Percentiles rank a stretch among this genome's conserved stretches.
These are phyloP conservation scores for Talaromyces sp. DNA, from an alignment of 2,329 filamentous ascomycete genomes.

Conservation along the genomic window DNA sequence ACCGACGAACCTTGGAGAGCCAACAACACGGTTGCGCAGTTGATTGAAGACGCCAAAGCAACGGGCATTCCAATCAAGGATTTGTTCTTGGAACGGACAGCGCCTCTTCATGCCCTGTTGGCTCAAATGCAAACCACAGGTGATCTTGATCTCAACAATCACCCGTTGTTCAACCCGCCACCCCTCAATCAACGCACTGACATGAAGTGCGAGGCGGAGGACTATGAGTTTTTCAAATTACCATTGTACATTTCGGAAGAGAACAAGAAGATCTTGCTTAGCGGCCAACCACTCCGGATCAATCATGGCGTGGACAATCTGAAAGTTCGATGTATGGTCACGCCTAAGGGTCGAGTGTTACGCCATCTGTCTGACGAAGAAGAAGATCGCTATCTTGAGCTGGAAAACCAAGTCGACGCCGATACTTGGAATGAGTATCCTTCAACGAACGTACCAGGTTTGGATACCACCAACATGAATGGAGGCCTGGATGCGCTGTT, in stretches of 20 bases:
- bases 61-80: conserved; percentile 37
- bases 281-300: conserved; percentile 41
- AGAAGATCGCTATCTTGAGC: conserved; percentile 43
- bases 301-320: conserved; percentile 34
- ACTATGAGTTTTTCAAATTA: conserved; percentile 39
- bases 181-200: conserved; percentile 41
- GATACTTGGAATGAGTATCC: conserved; percentile 38
- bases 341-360: conserved; percentile 43
- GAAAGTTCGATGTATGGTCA: conserved; percentile 44
- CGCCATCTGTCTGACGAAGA: conserved; percentile 45
- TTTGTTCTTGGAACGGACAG: conserved; percentile 39
- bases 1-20: conserved; percentile 34
- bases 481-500: conserved; percentile 46
- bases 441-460: conserved; percentile 33
- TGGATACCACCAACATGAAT: conserved; percentile 43
- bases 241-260: conserved; percentile 41
- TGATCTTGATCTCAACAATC: conserved; percentile 35
- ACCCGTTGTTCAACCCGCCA: conserved; percentile 40
- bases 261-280: conserved; percentile 40
- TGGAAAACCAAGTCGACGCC: conserved; percentile 38
- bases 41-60: conserved; percentile 38
- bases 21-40: conserved; percentile 40
- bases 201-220: conserved; percentile 40
- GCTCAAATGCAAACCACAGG: conserved; percentile 39
- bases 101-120: conserved; percentile 36